These are phyloP conservation scores for Leccinum disarticulatum DNA, from an alignment of 768 basidiomycete species.

Conservation along the genomic window DNA sequence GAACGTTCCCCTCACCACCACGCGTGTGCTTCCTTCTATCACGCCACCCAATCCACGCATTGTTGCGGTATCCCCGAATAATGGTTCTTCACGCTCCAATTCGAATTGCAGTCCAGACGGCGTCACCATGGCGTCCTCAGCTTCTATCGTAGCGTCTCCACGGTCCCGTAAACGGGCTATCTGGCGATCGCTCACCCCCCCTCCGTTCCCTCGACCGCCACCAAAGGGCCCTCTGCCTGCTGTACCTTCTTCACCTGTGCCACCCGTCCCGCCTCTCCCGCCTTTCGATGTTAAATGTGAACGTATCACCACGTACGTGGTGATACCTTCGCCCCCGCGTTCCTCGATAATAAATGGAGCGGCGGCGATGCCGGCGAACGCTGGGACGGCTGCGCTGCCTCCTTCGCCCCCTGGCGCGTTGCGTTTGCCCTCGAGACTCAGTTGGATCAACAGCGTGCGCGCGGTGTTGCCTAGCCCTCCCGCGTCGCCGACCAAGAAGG, in stretches of 20 bases:
- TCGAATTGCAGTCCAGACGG: background rate
- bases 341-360: slow-evolving; percentile 5
- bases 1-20: background rate
- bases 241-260: slow-evolving; percentile 18
- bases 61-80: slow-evolving; percentile 4
- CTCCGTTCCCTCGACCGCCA: slow-evolving; percentile 28
- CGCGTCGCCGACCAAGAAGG: slow-evolving; percentile 30
- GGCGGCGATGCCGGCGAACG: background rate
- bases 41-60: slow-evolving; percentile 8
- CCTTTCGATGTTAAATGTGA: slow-evolving; percentile 17
- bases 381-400: slow-evolving; percentile 16
- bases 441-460: slow-evolving; percentile 28
- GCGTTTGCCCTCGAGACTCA: slow-evolving; percentile 33
- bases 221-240: slow-evolving; percentile 32
- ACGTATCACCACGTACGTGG: slow-evolving; percentile 2
- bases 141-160: slow-evolving; percentile 14
- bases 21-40: background rate
- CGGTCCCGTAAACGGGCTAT: slow-evolving; percentile 21
- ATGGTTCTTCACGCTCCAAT: background rate
- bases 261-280: slow-evolving; percentile 30
- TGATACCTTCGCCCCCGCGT: slow-evolving; percentile 9
- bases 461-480: slow-evolving; percentile 32
- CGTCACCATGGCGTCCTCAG: background rate
- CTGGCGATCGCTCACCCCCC: slow-evolving; percentile 28
- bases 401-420: slow-evolving; percentile 31